These are phyloP conservation scores for Takakia lepidozioides DNA, from an alignment of 225 moss, liverwort and hornwort species.

Conservation along the genomic window DNA sequence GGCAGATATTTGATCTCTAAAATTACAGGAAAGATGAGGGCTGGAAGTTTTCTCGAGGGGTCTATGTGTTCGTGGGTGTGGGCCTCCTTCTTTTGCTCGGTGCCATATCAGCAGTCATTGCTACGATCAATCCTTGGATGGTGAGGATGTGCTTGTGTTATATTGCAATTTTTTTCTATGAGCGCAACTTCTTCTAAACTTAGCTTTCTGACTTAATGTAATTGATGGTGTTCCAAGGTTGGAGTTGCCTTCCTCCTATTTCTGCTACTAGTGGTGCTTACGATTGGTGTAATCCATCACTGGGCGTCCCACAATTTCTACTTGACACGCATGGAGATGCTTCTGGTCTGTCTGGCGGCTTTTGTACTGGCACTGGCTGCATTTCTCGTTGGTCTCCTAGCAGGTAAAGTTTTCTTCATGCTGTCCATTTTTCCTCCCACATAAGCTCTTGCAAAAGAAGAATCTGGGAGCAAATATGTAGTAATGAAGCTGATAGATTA, in stretches of 20 bases:
- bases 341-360: slow-evolving; percentile 77
- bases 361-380: slow-evolving; percentile 93
- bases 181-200: too few relatives aligned
- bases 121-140: slow-evolving; percentile 99
- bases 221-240: slow-evolving; percentile 72
- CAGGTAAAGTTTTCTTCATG: slow-evolving; percentile 48
- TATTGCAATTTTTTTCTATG: too few relatives aligned
- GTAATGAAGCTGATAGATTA: too few relatives aligned
- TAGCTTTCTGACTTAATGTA: too few relatives aligned
- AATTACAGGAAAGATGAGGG: slow-evolving; percentile 86
- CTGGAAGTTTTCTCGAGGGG: slow-evolving; percentile 86
- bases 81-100: slow-evolving; percentile 85
- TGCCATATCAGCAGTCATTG: slow-evolving; percentile 90
- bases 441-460: too few relatives aligned
- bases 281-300: slow-evolving; percentile 92
- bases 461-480: too few relatives aligned
- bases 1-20: neutral
- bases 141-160: slow-evolving; percentile 31
- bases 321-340: slow-evolving; percentile 86
- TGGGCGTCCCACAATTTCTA: slow-evolving; percentile 99
- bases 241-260: slow-evolving; percentile 90
- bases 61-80: slow-evolving; percentile 77
- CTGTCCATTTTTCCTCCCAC: too few relatives aligned
- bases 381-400: slow-evolving; percentile 89
- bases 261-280: slow-evolving; percentile 71